A percentile compares a stretch with the other conserved stretches of the same genome.
phyloP scores from a whole-genome alignment of 345 rosid species.

The Raphanus raphanistrum region DNA sequence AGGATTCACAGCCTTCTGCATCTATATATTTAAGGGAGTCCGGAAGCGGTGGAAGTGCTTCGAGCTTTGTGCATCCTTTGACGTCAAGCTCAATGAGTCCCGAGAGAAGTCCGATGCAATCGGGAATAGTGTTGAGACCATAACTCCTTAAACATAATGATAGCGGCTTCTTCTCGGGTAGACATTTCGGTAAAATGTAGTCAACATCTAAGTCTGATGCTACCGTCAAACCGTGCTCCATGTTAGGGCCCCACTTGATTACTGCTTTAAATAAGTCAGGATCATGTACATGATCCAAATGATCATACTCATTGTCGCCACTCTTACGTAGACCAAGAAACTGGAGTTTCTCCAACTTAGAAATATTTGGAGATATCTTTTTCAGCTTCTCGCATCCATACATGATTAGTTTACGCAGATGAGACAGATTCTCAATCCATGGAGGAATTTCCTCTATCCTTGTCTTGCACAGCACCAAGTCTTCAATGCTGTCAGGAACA shows the following conservation, averaged over 20 bases:
- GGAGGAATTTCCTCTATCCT: slow-evolving; percentile 7
- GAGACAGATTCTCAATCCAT: neutral
- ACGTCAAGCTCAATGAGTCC: neutral
- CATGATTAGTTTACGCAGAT: neutral
- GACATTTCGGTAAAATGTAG: neutral
- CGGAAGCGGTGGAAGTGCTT: neutral
- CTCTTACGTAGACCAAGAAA: neutral
- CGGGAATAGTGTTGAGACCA: neutral
- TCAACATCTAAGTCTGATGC: neutral
- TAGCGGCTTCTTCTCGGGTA: neutral
- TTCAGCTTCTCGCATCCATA: neutral
- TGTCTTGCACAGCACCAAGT: neutral
- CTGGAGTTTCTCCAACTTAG: slow-evolving; percentile 13
- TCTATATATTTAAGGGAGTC: neutral
- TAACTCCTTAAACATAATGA: neutral
- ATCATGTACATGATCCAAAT: neutral
- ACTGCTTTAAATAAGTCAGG: neutral
- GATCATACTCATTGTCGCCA: neutral
- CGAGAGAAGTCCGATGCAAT: neutral
- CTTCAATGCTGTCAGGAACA: slow-evolving; percentile 9
- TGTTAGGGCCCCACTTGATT: neutral
- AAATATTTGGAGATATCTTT: slow-evolving; percentile 1
- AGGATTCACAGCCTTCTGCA: neutral
- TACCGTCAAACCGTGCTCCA: neutral
- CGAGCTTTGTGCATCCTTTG: neutral